Conservation (phyloP, 176 grass and related monocot genomes). For the Juncus inflexus region DNA sequence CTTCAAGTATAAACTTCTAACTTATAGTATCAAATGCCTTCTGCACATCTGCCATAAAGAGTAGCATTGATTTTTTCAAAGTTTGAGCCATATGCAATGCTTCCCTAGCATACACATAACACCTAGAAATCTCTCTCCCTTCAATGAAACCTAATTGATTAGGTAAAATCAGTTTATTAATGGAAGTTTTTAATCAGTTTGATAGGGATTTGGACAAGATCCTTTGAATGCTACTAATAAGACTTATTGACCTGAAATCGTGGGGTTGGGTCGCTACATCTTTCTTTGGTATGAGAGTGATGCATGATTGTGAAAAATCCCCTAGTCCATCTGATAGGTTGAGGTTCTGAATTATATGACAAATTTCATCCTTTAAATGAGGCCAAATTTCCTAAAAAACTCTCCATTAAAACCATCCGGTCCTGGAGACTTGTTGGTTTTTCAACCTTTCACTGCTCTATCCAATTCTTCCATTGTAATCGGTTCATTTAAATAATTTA, state of each 20-base stretch:
- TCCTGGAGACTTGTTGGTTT: neutral
- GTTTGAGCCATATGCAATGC: no score
- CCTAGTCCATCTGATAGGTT: neutral
- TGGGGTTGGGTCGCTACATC: neutral
- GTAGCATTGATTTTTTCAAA: neutral
- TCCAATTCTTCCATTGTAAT: no score
- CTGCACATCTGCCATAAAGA: no score
- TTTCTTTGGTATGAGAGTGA: neutral
- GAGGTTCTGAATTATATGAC: neutral
- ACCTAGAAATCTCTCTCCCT: no score
- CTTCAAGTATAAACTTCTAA: neutral
- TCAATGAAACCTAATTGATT: no score
- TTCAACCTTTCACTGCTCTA: no score
- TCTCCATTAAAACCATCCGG: no score
- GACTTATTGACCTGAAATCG: neutral
- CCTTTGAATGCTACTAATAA: no score
- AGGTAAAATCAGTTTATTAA: neutral
- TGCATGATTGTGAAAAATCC: neutral
- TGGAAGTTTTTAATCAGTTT: neutral
- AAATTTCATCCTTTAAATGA: neutral
- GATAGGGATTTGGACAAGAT: neutral
- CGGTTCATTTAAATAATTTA: no score
- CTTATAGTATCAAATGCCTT: neutral
- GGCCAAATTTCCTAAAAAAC: neutral
- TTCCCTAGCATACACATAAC: no score